phyloP scores from a whole-genome alignment of 1,284 basidiomycete genomes.

The Golubevia pallescens region DNA sequence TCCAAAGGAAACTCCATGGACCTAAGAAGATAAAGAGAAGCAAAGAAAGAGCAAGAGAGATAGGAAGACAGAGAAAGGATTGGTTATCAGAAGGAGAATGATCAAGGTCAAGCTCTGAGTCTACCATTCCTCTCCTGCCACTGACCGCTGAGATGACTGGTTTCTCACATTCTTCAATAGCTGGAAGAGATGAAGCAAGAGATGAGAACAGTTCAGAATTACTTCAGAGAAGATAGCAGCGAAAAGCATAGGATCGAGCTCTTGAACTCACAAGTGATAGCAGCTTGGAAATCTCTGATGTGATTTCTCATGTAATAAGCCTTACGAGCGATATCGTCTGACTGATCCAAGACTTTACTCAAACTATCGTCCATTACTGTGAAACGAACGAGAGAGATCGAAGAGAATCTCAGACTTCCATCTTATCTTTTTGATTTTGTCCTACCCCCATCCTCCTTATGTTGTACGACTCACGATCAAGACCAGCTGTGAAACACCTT shows the following conservation, averaged over 20 bases:
- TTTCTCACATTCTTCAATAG: constrained; percentile 41
- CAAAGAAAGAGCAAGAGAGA: no score
- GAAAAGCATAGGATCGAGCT: no score
- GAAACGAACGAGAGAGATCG: neutral
- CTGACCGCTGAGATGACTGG: constrained; percentile 58
- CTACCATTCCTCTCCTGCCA: no score
- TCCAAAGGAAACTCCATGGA: constrained; percentile 48
- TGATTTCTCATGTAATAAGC: constrained; percentile 35
- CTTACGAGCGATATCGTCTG: constrained; percentile 38
- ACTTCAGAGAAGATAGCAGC: neutral
- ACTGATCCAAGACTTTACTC: constrained; percentile 12
- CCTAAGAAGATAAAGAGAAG: no score
- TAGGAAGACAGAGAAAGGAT: no score
- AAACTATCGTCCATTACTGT: constrained; percentile 23
- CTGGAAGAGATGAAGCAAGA: neutral
- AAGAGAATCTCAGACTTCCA: constrained; percentile 3
- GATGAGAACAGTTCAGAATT: neutral
- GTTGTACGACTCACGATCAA: constrained; percentile 31
- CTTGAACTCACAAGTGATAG: constrained; percentile 18
- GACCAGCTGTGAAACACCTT: constrained; percentile 55
- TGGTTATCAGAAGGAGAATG: no score
- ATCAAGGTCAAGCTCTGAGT: no score
- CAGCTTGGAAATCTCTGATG: constrained; percentile 51
- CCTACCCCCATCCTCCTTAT: neutral
- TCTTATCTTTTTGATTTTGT: neutral